These are phyloP conservation scores for Medicago lupulina DNA, from an alignment of 306 rosid genomes.

Conservation along the genomic window DNA sequence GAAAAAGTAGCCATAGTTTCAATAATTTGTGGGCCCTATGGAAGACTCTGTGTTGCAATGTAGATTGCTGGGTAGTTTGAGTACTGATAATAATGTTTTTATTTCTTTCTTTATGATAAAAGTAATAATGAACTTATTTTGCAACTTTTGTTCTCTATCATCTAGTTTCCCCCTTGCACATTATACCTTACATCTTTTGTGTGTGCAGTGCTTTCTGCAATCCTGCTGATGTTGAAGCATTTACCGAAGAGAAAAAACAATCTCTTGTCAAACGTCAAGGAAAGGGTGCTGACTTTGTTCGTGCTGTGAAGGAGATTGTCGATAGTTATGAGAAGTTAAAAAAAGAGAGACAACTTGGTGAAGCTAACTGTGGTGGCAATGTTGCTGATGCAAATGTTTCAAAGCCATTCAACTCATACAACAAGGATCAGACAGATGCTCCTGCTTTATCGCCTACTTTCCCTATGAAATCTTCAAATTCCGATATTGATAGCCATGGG, in stretches of 20 bases:
- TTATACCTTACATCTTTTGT: conserved; percentile 33
- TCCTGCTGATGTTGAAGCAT: conserved; percentile 96
- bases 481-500: conserved; percentile 53
- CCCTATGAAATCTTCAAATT: conserved; percentile 51
- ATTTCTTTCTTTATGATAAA: background rate
- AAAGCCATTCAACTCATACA: conserved; percentile 51
- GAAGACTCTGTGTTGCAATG: conserved; percentile 11
- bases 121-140: background rate
- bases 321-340: conserved; percentile 80
- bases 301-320: conserved; percentile 86
- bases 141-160: conserved; percentile 23
- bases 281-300: conserved; percentile 92
- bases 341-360: conserved; percentile 58
- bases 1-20: conserved; percentile 1
- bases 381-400: conserved; percentile 54
- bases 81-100: conserved; percentile 4
- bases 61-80: conserved; percentile 20
- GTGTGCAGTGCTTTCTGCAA: conserved; percentile 88
- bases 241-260: conserved; percentile 94
- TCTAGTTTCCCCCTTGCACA: conserved; percentile 12
- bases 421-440: conserved; percentile 55
- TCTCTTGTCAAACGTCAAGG: conserved; percentile 91
- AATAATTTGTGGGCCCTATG: background rate
- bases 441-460: conserved; percentile 46
- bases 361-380: conserved; percentile 51